Base-by-base conservation (phyloP, 1,139 yeast species). In the Taphrina populina region DNA sequence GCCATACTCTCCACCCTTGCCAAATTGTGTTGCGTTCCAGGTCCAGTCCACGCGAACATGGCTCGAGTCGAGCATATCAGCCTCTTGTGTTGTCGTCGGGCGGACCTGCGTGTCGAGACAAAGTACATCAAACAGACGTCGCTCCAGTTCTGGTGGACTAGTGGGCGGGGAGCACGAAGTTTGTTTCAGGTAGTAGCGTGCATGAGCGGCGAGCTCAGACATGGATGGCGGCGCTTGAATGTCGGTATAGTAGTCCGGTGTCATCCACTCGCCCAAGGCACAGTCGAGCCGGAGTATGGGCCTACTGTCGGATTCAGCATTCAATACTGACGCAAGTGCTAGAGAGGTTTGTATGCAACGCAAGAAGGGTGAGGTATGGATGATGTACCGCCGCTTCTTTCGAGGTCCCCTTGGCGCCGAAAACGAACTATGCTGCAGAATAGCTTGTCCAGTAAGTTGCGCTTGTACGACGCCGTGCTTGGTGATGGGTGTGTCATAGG, bases 231-330 rank as follows among this genome's bases (percentile, higher is more conserved):
- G 73, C 0, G 65, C 57, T 8, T 35, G 43, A 13, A 64, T 64
- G 40, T 65, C 64, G 6, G 64, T 56, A 58, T 65, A 71, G 59
- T 71, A 71, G 61, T 70, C 74, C 1, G 71, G 66, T 1, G 71
- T 70, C 57, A 68, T 68, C 74, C 74, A 71, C 57, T 71, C 75
- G 17, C 75, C 74, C 39, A 72, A 64, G 21, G 66, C 69, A 2
- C 70, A 62, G 59, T 69, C 73, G 35, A 71, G 33, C 20, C 71
- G 63, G 20, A 71, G 41, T 10, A 29, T 20, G 20, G 58, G 40
- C 13, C 21, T 17, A n/a, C 40, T 15, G 7, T 43, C 27, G 4
- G 55, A 19, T 8, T 29, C 37, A 4, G 45, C 13, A 1, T 51
- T 29, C 21, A 47, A 13, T 21, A 33, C 33, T 5, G 44, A 52